Evolutionary conservation across 2,329 filamentous ascomycete genomes (phyloP).

Genomic region (Coniochaeta pulveracea): DNA sequence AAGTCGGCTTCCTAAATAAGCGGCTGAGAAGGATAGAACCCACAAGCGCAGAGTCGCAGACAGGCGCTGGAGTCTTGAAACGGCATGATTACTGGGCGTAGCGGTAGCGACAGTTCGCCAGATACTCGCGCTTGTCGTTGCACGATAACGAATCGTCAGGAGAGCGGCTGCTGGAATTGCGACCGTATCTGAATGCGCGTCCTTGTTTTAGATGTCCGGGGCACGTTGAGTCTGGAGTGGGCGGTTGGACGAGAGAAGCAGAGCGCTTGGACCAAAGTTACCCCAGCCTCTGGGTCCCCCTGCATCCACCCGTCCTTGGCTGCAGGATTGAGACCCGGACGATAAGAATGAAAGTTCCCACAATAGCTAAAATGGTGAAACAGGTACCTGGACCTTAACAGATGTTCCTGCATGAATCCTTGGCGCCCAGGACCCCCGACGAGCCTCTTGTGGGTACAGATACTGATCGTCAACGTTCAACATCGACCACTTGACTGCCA

Average conservation of each 20-base stretch:
- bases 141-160: slow-evolving; percentile 15
- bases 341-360: background rate
- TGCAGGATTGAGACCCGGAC: background rate
- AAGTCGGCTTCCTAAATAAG: too few relatives aligned
- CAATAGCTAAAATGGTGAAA: background rate
- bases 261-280: background rate
- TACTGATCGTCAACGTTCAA: background rate
- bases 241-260: slow-evolving; percentile 3
- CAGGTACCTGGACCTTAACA: background rate
- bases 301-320: background rate
- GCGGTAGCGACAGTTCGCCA: too few relatives aligned
- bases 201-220: slow-evolving; percentile 11
- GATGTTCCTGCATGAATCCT: background rate
- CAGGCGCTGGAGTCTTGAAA: too few relatives aligned
- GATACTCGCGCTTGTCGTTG: too few relatives aligned
- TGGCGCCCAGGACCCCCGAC: slow-evolving; percentile 3
- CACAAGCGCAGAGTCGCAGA: too few relatives aligned
- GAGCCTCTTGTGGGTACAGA: slow-evolving; percentile 2
- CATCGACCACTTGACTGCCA: background rate
- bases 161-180: slow-evolving; percentile 8
- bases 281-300: background rate
- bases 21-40: too few relatives aligned
- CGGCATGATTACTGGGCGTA: too few relatives aligned
- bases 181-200: slow-evolving; percentile 11
- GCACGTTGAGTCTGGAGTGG: slow-evolving; percentile 10